Base-by-base conservation (phyloP, 2,329 filamentous ascomycete species). In the Diaporthe humulicola region DNA sequence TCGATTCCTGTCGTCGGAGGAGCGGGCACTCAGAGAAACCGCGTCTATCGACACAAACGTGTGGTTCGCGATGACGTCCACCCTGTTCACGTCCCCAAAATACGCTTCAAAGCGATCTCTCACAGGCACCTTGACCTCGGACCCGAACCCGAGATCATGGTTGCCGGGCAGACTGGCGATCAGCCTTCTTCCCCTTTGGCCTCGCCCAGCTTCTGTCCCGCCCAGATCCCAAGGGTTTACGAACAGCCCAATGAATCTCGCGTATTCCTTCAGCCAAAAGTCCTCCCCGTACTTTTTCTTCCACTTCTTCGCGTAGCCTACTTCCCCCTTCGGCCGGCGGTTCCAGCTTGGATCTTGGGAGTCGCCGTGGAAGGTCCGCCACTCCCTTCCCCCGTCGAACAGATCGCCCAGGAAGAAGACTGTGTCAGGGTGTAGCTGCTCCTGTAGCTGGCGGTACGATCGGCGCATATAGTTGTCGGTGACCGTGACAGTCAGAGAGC, bases 331-430 rank as follows among this genome's bases (percentile, higher is more conserved):
- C 2, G 90, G 89, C 28, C 88, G 85, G 54, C 87, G 86, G 4
- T 84, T 85, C 91, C 91, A 93, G 76, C 86, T 86, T 1, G 90
- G 90, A 77, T 93, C 91, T 33, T 87, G 84, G 70, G 91, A 91
- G 60, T 88, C 83, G 57, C 90, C 93, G 33, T 87, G 87, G 3
- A 84, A 86, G 17, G 96, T 96, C 78, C 93, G 93, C 97, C 97
- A 99, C 86, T 99, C 97, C 78, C 97, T 90, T 12, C 97, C 97
- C 5, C 97, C 97, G 81, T 99, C 97, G 80, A 99, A 98, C 0
- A 99, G 86, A 81, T 99, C 97, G 10, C 97, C 97, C 0, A 99
- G 87, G 81, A 99, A 98, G 81, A 98, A 91, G 1, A 98, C 87
- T 22, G 94, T 96, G 81, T 98, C 95, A 0, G 97, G 97, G n/a